Evolutionary conservation across 1,284 basidiomycete genomes (phyloP), one percentile per base, ranked within the genome.

Genomic region (Ceratobasidium sp.): DNA sequence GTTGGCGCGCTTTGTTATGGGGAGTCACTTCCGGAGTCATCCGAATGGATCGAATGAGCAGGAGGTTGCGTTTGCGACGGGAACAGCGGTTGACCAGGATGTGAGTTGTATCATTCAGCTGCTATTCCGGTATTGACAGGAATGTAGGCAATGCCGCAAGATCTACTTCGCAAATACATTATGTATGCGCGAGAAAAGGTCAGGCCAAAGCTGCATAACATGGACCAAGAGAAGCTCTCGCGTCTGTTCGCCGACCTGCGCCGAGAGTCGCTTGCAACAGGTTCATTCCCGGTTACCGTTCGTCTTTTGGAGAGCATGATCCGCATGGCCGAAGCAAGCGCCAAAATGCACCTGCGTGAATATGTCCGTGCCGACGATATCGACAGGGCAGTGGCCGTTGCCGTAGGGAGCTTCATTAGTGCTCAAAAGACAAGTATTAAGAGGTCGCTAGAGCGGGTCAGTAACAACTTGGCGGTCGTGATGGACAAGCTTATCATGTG

Each of bases 221-320:
- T 99, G 76, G 98, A 99, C 82, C 93, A 97, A 81, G 96, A 98
- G 80, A 98, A 98, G 81, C 87, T 99, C 18, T 87, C 96, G 9
- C 87, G 91, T n/a, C 87, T 99, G 54, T 99, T 98, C 81, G 91
- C 95, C n/a, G 98, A 99, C 80, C 87, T 99, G 49, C 91, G 98
- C 62, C 91, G 96, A 75, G 98, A 99, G 81, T 98, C 96, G 1
- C 86, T 97, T 76, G 95, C 95, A 16, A 99, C 98, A 0, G 97
- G 97, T 43, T 98, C 95, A 23, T 98, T 95, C 84, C 97, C 97
- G 2, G 98, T 99, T 80, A 99, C 98, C 3, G 94, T 99, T 58
- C 93, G 98, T 76, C 98, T 98, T 80, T 83, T 99, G 74, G 98
- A 99, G 83, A 96, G 94, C 80, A 98, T 98, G 94, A 99, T 99